phyloP scores from a whole-genome alignment of 2,329 filamentous ascomycete genomes.

The Diaporthe capsici region DNA sequence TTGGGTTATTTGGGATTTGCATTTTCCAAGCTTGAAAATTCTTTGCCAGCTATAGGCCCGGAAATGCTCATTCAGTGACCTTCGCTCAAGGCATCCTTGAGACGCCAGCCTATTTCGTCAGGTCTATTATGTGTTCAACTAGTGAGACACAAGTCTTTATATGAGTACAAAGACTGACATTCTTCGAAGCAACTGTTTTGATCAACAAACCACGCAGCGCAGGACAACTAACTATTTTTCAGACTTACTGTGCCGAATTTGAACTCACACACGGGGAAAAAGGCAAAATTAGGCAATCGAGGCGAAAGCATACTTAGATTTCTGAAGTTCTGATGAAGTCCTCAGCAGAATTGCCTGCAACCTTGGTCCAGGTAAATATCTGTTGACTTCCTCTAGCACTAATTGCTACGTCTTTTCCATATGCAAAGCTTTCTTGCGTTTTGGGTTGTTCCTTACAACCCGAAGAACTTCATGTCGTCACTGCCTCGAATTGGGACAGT shows the following conservation, averaged over 20 bases:
- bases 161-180: background rate
- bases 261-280: background rate
- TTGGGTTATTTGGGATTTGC: background rate
- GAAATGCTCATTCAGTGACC: no score
- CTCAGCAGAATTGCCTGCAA: background rate
- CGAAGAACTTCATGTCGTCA: constrained; percentile 52
- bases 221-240: background rate
- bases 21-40: background rate
- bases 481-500: constrained; percentile 46
- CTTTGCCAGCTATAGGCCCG: background rate
- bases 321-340: background rate
- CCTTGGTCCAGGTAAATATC: background rate
- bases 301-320: background rate
- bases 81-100: background rate
- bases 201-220: background rate
- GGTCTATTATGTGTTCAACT: background rate
- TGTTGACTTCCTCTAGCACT: background rate
- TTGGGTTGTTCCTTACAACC: constrained; percentile 42
- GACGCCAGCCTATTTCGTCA: background rate
- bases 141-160: background rate
- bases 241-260: background rate
- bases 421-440: background rate
- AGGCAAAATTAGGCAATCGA: background rate
- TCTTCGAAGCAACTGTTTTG: background rate
- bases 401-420: background rate